Evolutionary conservation across 1,139 yeast genomes (phyloP).

Genomic region (Hansenula sp.): DNA sequence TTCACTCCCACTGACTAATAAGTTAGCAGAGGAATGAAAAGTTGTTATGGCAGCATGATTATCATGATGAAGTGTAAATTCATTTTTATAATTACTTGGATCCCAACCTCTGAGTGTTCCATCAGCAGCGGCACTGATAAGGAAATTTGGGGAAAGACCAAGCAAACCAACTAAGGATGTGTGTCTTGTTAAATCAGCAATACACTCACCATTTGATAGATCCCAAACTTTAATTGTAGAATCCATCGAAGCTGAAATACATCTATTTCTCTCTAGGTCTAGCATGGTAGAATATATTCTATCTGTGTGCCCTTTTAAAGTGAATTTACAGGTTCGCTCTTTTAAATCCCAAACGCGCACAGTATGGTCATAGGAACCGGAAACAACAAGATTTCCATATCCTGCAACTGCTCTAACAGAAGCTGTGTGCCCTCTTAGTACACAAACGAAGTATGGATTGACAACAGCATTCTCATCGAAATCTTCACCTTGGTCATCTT

Average conservation of each 20-base stretch:
- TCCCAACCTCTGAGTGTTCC: constrained; percentile 91
- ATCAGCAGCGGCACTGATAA: constrained; percentile 98
- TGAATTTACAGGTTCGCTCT: constrained; percentile 68
- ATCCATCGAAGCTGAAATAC: constrained; percentile 93
- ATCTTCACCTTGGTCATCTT: constrained; percentile 31
- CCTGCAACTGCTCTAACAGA: constrained; percentile 90
- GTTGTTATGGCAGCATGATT: constrained; percentile 91
- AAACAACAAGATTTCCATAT: constrained; percentile 75
- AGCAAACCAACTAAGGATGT: constrained; percentile 85
- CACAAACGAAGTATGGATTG: constrained; percentile 75
- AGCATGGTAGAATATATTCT: constrained; percentile 84
- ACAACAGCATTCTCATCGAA: constrained; percentile 35
- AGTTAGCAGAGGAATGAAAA: constrained; percentile 82
- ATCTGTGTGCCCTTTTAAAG: constrained; percentile 79
- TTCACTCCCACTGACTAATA: constrained; percentile 88
- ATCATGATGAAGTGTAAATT: constrained; percentile 73
- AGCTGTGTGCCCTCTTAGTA: constrained; percentile 79
- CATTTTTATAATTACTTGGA: constrained; percentile 68
- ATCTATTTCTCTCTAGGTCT: constrained; percentile 70
- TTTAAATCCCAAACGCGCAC: constrained; percentile 91
- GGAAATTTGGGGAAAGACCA: constrained; percentile 68
- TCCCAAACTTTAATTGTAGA: constrained; percentile 90
- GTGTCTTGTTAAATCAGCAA: constrained; percentile 76
- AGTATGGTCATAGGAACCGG: constrained; percentile 89
- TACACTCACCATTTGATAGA: constrained; percentile 59